Evolutionary conservation across 495 filamentous ascomycete genomes (phyloP).

Genomic region (Amorphotheca resinae): DNA sequence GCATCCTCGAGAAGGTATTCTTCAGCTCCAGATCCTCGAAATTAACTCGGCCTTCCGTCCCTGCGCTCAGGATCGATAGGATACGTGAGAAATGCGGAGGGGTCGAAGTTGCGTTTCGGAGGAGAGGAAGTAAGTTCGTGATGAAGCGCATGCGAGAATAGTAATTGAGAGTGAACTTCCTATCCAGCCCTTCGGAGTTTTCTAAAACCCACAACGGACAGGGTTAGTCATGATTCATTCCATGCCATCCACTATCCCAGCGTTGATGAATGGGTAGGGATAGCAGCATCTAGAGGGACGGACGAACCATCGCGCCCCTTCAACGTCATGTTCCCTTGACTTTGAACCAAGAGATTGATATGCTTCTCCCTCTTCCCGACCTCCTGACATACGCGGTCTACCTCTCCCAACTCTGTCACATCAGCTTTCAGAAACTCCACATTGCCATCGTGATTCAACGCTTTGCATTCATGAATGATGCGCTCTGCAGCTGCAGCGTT

Average conservation of each 20-base stretch:
- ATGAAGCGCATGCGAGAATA: constrained; percentile 26
- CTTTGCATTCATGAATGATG: constrained; percentile 25
- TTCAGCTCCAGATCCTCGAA: constrained; percentile 13
- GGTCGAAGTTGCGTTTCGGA: constrained; percentile 11
- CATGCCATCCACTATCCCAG: too few species aligned
- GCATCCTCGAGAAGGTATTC: constrained; percentile 6
- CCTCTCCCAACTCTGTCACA: constrained; percentile 20
- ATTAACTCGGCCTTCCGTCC: constrained; percentile 8
- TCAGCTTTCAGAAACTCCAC: constrained; percentile 22
- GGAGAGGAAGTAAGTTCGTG: constrained; percentile 20
- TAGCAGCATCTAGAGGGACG: too few species aligned
- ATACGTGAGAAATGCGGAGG: constrained; percentile 18
- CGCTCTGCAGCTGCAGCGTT: constrained; percentile 26
- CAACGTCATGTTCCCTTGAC: constrained; percentile 20
- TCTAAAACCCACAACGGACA: constrained; percentile 11
- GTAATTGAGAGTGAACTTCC: constrained; percentile 20
- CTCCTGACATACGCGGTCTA: constrained; percentile 23
- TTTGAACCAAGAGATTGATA: constrained; percentile 23
- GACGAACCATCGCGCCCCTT: constrained; percentile 13
- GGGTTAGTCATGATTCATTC: constrained; percentile 1
- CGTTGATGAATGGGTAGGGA: too few species aligned
- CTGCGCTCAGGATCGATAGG: constrained; percentile 14
- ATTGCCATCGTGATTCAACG: constrained; percentile 19
- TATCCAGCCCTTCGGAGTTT: constrained; percentile 21
- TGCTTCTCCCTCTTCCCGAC: constrained; percentile 15